Evolutionary conservation across 2,329 filamentous ascomycete species (phyloP).

Genomic region (Aureobasidium vineae): DNA sequence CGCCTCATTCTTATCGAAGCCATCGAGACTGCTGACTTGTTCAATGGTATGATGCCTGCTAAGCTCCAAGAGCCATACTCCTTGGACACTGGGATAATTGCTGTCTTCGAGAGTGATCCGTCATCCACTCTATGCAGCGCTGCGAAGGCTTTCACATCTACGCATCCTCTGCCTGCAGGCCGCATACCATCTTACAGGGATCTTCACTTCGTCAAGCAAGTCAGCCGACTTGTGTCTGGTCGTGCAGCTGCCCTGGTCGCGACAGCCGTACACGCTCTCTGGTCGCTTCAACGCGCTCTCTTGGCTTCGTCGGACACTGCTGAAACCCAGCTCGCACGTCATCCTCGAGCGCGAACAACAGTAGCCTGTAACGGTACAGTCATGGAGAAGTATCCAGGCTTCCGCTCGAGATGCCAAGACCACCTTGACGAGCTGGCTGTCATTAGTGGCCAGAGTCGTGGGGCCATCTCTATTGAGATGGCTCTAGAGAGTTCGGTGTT

Average conservation of each 20-base stretch:
- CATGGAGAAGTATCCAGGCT: slow-evolving; percentile 73
- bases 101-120: slow-evolving; percentile 54
- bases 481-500: slow-evolving; percentile 72
- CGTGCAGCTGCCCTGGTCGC: slow-evolving; percentile 63
- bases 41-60: slow-evolving; percentile 56
- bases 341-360: slow-evolving; percentile 30
- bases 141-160: slow-evolving; percentile 50
- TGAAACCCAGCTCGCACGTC: not conserved
- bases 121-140: slow-evolving; percentile 43
- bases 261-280: slow-evolving; percentile 61
- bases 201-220: slow-evolving; percentile 54
- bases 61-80: slow-evolving; percentile 55
- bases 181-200: slow-evolving; percentile 50
- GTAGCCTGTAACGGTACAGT: slow-evolving; percentile 79
- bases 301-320: not conserved
- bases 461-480: slow-evolving; percentile 61
- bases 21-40: slow-evolving; percentile 55
- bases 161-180: slow-evolving; percentile 47
- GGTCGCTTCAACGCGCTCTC: slow-evolving; percentile 48
- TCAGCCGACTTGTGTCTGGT: slow-evolving; percentile 55
- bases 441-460: slow-evolving; percentile 41
- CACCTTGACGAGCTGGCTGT: slow-evolving; percentile 60
- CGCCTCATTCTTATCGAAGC: slow-evolving; percentile 61
- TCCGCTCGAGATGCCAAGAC: slow-evolving; percentile 60
- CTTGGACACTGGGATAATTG: slow-evolving; percentile 59